phyloP scores from a whole-genome alignment of 768 basidiomycete genomes.

The Lactifluus pinguis region DNA sequence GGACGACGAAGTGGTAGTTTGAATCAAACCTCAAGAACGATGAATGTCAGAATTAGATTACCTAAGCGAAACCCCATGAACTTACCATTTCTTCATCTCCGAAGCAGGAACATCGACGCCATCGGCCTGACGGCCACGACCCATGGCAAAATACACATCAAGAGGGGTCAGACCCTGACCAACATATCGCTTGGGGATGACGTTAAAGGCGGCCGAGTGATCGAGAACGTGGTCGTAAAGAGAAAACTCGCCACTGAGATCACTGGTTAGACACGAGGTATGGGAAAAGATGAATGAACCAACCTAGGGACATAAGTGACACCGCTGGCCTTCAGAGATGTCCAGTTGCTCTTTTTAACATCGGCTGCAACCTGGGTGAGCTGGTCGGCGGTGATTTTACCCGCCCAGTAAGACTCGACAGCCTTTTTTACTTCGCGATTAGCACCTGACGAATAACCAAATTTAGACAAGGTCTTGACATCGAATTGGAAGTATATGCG shows the following conservation, averaged over 20 bases:
- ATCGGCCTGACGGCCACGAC: constrained; percentile 91
- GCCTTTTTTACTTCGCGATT: constrained; percentile 97
- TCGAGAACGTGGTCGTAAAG: constrained; percentile 98
- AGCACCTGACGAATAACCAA: constrained; percentile 45
- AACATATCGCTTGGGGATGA: constrained; percentile 89
- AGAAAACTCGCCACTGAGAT: constrained; percentile 86
- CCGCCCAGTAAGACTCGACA: constrained; percentile 96
- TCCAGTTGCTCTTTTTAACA: constrained; percentile 85
- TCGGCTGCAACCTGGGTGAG: constrained; percentile 83
- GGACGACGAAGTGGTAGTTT: constrained; percentile 98
- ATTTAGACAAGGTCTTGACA: neutral
- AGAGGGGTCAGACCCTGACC: constrained; percentile 79
- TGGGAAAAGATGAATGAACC: constrained; percentile 22
- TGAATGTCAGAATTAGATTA: neutral
- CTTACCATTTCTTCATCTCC: constrained; percentile 99
- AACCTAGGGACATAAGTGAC: constrained; percentile 92
- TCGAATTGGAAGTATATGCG: constrained; percentile 16
- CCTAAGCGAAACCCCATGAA: constrained; percentile 14
- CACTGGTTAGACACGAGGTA: constrained; percentile 13
- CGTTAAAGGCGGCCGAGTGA: constrained; percentile 93
- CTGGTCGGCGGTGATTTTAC: constrained; percentile 80
- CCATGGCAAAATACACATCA: constrained; percentile 98
- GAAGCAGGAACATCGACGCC: constrained; percentile 94
- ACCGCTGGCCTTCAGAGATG: constrained; percentile 68
- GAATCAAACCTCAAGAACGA: constrained; percentile 74